phyloP scores from a whole-genome alignment of 371 early-diverging fungal species.

The Rhizomucor miehei region DNA sequence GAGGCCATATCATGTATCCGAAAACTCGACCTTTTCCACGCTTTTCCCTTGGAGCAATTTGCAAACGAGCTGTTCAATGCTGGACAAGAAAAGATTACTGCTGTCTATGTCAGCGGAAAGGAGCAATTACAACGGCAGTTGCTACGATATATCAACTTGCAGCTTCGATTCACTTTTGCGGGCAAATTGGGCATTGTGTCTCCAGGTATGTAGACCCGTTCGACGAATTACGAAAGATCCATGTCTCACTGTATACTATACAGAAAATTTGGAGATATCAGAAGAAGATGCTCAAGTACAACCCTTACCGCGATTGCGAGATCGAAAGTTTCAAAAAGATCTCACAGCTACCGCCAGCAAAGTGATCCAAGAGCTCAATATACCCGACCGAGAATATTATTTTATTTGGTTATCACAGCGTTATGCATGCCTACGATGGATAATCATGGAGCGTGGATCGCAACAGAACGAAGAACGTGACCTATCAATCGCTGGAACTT shows the following conservation, averaged over 20 bases:
- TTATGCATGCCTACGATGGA: conserved; percentile 33
- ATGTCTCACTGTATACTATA: background rate
- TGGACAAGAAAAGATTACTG: conserved; percentile 19
- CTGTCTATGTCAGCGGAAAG: conserved; percentile 14
- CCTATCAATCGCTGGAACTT: conserved; percentile 27
- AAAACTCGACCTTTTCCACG: conserved; percentile 20
- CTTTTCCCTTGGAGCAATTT: conserved; percentile 22
- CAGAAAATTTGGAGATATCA: conserved; percentile 1
- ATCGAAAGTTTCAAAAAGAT: conserved; percentile 43
- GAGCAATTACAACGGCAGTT: conserved; percentile 21
- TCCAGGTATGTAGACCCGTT: conserved; percentile 2
- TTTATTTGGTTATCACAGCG: conserved; percentile 40
- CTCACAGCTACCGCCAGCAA: conserved; percentile 29
- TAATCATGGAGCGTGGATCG: conserved; percentile 29
- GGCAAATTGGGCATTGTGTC: conserved; percentile 20
- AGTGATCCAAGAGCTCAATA: conserved; percentile 21
- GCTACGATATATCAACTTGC: conserved; percentile 30
- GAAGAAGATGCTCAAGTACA: conserved; percentile 12
- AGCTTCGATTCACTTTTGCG: conserved; percentile 38
- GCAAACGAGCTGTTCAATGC: conserved; percentile 24
- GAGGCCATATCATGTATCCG: conserved; percentile 33
- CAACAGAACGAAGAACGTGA: conserved; percentile 40
- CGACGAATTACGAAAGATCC: background rate
- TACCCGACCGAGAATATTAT: conserved; percentile 19
- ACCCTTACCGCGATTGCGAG: conserved; percentile 30